Evolutionary conservation across 2,329 filamentous ascomycete species (phyloP).

Genomic region (Verticillium alfalfae): DNA sequence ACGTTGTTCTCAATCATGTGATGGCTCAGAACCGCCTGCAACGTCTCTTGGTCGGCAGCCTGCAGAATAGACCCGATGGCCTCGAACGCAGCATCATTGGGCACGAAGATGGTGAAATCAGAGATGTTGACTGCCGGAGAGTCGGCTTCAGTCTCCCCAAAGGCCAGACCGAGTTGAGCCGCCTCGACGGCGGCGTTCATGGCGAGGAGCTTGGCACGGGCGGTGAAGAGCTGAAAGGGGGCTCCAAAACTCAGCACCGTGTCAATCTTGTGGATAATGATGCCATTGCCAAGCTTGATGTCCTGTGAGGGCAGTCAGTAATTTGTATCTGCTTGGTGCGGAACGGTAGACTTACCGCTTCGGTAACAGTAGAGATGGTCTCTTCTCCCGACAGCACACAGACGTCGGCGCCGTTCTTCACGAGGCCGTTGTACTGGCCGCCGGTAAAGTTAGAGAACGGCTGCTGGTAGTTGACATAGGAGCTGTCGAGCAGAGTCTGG

Average conservation of each 20-base stretch:
- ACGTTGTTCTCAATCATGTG: constrained; percentile 24
- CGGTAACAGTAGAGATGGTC: constrained; percentile 22
- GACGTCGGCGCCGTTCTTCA: constrained; percentile 22
- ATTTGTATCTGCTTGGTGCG: not conserved
- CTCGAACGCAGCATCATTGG: constrained; percentile 20
- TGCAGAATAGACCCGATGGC: constrained; percentile 20
- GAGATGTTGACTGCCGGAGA: constrained; percentile 17
- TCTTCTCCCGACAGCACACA: constrained; percentile 25
- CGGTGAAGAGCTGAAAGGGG: constrained; percentile 22
- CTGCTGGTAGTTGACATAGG: constrained; percentile 22
- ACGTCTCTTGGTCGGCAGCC: constrained; percentile 14
- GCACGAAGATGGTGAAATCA: constrained; percentile 22
- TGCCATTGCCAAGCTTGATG: constrained; percentile 19
- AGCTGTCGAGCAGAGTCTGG: constrained; percentile 21
- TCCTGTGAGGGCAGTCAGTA: constrained; percentile 11
- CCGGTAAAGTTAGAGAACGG: constrained; percentile 30
- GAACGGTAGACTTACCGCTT: constrained; percentile 15
- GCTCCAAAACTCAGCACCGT: constrained; percentile 19
- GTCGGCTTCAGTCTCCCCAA: constrained; percentile 16
- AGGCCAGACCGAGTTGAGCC: constrained; percentile 17
- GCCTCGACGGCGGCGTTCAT: constrained; percentile 21
- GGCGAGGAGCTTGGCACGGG: constrained; percentile 17
- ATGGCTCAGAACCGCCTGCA: constrained; percentile 20
- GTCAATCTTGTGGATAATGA: constrained; percentile 24
- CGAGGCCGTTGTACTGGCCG: constrained; percentile 27